These are phyloP conservation scores for Aspergillus cristatus DNA, from an alignment of 495 filamentous ascomycete species.

Conservation along the genomic window DNA sequence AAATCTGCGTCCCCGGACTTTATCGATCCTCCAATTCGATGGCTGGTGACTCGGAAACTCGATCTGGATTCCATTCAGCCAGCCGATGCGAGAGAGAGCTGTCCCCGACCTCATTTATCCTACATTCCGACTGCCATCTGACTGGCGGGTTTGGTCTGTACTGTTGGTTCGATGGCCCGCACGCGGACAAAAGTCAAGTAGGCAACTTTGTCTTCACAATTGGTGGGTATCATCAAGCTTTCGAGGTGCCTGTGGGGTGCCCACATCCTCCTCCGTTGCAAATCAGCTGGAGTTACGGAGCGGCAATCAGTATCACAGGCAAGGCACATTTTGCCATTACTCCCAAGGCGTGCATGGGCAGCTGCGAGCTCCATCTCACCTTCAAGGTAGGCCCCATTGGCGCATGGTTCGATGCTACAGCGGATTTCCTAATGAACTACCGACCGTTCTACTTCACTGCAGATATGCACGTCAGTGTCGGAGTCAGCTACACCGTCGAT, in stretches of 20 bases:
- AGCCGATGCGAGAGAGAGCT: slow-evolving; percentile 14
- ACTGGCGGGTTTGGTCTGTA: slow-evolving; percentile 40
- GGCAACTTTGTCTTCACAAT: slow-evolving; percentile 46
- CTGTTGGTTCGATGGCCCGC: slow-evolving; percentile 30
- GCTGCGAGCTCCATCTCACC: slow-evolving; percentile 21
- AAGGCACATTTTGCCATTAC: slow-evolving; percentile 44
- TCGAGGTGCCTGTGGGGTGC: slow-evolving; percentile 24
- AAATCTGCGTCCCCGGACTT: slow-evolving; percentile 1
- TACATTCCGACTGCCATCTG: slow-evolving; percentile 32
- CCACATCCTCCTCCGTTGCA: slow-evolving; percentile 33
- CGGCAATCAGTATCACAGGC: slow-evolving; percentile 25
- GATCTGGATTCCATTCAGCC: slow-evolving; percentile 7
- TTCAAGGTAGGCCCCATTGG: slow-evolving; percentile 20
- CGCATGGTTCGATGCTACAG: slow-evolving; percentile 34
- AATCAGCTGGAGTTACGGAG: slow-evolving; percentile 27
- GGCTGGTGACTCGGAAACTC: slow-evolving; percentile 33
- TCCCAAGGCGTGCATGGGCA: slow-evolving; percentile 39
- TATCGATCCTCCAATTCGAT: slow-evolving; percentile 27
- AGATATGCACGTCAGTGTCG: slow-evolving; percentile 26
- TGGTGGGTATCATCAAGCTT: slow-evolving; percentile 41
- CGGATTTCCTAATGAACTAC: slow-evolving; percentile 41
- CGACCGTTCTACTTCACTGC: slow-evolving; percentile 36
- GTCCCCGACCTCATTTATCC: slow-evolving; percentile 29
- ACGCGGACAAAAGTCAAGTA: slow-evolving; percentile 2
- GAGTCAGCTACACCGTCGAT: slow-evolving; percentile 26